A percentile compares a stretch with the other conserved stretches of the same genome.
Conservation (phyloP, 768 basidiomycete genomes). For the Termitomyces sp. region DNA sequence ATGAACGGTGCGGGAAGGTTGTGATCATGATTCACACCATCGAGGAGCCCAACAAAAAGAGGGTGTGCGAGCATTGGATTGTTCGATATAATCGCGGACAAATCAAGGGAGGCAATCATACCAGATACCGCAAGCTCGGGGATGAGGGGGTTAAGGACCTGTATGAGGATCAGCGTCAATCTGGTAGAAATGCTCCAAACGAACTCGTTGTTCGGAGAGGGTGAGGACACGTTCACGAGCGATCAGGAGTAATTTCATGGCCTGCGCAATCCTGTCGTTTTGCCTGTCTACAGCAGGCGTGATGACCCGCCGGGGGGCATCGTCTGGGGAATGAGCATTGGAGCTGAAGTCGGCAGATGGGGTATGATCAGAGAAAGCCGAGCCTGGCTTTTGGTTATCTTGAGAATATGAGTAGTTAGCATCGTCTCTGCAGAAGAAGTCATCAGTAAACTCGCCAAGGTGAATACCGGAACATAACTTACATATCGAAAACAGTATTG, state of each 20-base stretch:
- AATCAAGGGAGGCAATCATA: conserved; percentile 63
- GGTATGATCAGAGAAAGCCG: conserved; percentile 34
- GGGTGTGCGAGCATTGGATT: conserved; percentile 70
- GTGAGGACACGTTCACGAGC: conserved; percentile 69
- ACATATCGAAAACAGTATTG: conserved; percentile 44
- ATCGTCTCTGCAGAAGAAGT: conserved; percentile 31
- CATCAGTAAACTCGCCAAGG: background rate
- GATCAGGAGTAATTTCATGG: conserved; percentile 61
- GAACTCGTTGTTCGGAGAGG: conserved; percentile 69
- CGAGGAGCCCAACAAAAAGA: conserved; percentile 54
- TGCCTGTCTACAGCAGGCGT: conserved; percentile 47
- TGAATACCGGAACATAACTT: conserved; percentile 16
- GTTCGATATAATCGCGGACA: conserved; percentile 56
- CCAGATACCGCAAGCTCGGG: conserved; percentile 37
- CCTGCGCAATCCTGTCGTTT: conserved; percentile 54
- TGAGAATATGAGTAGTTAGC: conserved; percentile 38
- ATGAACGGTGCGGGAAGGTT: conserved; percentile 46
- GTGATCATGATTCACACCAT: conserved; percentile 25
- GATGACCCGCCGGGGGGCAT: conserved; percentile 20
- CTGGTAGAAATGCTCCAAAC: conserved; percentile 13
- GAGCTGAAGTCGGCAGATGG: conserved; percentile 11
- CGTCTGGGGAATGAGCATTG: conserved; percentile 8
- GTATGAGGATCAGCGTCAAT: conserved; percentile 4
- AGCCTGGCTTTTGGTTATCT: conserved; percentile 26
- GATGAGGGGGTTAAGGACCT: conserved; percentile 51